Evolutionary conservation across 306 rosid species (phyloP).

Genomic region (Myrica gale): DNA sequence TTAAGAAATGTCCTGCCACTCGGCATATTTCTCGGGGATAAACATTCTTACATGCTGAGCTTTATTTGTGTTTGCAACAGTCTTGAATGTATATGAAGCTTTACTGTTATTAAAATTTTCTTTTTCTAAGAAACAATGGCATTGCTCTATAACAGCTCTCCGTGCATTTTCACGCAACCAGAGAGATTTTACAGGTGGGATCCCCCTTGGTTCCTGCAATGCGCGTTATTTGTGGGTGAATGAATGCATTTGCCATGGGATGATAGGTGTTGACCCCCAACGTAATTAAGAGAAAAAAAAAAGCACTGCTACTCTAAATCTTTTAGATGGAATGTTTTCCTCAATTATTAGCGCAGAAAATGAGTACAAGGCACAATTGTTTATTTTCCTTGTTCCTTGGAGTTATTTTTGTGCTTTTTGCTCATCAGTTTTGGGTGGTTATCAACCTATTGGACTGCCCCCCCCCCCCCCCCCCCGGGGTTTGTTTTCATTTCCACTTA

Average conservation of each 20-base stretch:
- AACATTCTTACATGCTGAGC: slow-evolving; percentile 9
- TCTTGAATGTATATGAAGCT: slow-evolving; percentile 6
- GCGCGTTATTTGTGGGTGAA: neutral
- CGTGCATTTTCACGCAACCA: neutral
- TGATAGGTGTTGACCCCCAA: neutral
- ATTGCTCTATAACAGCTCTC: neutral
- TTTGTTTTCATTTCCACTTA: no score
- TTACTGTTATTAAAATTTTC: slow-evolving; percentile 7
- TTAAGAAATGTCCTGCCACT: neutral
- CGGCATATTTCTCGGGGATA: slow-evolving; percentile 6
- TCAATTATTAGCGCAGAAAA: neutral
- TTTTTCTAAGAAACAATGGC: slow-evolving; percentile 6
- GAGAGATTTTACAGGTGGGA: neutral
- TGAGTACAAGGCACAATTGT: neutral
- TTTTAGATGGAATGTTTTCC: neutral
- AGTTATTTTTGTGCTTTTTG: neutral
- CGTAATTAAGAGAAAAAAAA: neutral
- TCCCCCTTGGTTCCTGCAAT: neutral
- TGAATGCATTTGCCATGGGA: neutral
- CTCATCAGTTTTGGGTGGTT: neutral
- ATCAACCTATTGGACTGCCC: neutral
- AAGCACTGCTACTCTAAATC: neutral
- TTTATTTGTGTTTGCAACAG: slow-evolving; percentile 17
- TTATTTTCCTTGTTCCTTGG: neutral
- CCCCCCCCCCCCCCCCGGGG: no score